These are phyloP conservation scores for Paramecium biaurelia DNA, from an alignment of 73 alveolate species.

Conservation along the genomic window DNA sequence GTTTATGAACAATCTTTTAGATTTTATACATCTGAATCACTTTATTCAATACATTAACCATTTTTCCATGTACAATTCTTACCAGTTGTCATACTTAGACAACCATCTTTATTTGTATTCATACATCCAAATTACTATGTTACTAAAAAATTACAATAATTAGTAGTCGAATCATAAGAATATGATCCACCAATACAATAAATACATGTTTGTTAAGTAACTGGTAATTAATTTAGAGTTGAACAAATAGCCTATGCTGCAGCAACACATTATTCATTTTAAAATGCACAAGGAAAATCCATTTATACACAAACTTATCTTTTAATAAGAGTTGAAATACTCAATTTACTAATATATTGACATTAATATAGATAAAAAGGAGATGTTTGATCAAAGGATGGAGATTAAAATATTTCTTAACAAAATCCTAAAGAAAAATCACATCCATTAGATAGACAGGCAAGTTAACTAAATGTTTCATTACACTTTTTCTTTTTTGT, in stretches of 20 bases:
- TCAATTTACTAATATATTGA: background rate
- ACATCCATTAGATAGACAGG: background rate
- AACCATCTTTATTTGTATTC: background rate
- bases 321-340: background rate
- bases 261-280: background rate
- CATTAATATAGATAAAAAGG: background rate
- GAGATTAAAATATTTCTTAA: background rate
- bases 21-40: background rate
- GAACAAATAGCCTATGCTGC: background rate
- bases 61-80: background rate
- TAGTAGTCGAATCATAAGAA: background rate
- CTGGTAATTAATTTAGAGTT: background rate
- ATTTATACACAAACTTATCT: background rate
- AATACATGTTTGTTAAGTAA: background rate
- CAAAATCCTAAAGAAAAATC: background rate
- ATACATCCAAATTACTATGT: background rate
- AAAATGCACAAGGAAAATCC: slow-evolving; percentile 18
- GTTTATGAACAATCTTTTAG: background rate
- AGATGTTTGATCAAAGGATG: background rate
- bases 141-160: background rate
- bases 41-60: background rate
- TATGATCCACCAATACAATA: background rate
- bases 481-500: background rate
- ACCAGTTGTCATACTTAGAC: background rate
- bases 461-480: background rate